Percentiles rank a stretch among this genome's conserved stretches.
Conservation (phyloP, 176 grass and related monocot species). For the Triticum aestivum region DNA sequence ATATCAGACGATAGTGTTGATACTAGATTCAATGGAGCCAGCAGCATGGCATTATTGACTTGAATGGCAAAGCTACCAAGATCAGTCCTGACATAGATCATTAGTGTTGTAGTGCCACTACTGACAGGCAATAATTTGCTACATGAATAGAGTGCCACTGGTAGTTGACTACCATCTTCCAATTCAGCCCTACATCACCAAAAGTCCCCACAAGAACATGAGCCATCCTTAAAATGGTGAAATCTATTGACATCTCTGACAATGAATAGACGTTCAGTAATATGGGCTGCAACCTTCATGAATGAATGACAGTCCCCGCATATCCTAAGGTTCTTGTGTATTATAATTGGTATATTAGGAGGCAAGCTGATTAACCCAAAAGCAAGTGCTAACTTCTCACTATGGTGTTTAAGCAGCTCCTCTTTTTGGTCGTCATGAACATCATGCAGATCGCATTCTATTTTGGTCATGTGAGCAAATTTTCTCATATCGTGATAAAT, state of each 20-base stretch:
- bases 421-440: constrained; percentile 40
- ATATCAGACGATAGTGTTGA: constrained; percentile 26
- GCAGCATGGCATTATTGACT: constrained; percentile 34
- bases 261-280: constrained; percentile 29
- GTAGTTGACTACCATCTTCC: background rate
- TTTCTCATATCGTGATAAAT: constrained; percentile 31
- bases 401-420: constrained; percentile 46
- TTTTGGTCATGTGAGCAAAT: constrained; percentile 24
- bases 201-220: constrained; percentile 52
- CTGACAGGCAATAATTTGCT: constrained; percentile 35
- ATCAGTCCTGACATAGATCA: constrained; percentile 32
- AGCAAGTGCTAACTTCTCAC: constrained; percentile 43
- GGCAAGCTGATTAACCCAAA: constrained; percentile 43
- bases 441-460: constrained; percentile 53
- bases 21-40: constrained; percentile 26
- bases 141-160: constrained; percentile 25
- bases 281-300: constrained; percentile 27
- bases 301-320: constrained; percentile 53
- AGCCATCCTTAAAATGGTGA: constrained; percentile 37
- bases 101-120: constrained; percentile 10
- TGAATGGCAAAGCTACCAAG: constrained; percentile 27
- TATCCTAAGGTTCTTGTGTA: constrained; percentile 53
- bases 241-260: constrained; percentile 43
- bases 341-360: constrained; percentile 40
- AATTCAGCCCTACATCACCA: constrained; percentile 39